phyloP scores from a whole-genome alignment of 225 moss, liverwort and hornwort species.

The Bryoerythrophyllum caledonicum region DNA sequence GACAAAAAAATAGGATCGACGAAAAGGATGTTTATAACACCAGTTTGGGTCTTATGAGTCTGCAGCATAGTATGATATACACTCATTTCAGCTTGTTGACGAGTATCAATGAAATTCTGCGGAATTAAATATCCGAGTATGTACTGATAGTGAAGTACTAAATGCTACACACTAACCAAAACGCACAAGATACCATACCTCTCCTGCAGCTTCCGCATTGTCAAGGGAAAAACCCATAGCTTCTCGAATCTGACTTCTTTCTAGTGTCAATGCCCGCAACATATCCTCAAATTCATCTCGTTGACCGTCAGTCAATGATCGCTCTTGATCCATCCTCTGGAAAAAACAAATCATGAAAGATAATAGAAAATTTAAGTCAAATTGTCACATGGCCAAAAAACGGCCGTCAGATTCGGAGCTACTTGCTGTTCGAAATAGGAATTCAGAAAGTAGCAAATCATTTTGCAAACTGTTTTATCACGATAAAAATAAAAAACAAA shows the following conservation, averaged over 20 bases:
- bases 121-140: background rate
- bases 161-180: conserved; percentile 1
- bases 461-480: background rate
- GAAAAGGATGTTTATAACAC: background rate
- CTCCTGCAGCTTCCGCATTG: conserved; percentile 97
- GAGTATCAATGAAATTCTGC: conserved; percentile 5
- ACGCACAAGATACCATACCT: conserved; percentile 48
- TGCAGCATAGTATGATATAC: conserved; percentile 7
- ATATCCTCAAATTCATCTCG: conserved; percentile 99
- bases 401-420: background rate
- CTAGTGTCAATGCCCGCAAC: conserved; percentile 89
- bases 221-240: conserved; percentile 99
- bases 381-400: conserved; percentile 36
- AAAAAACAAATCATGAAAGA: conserved; percentile 10
- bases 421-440: background rate
- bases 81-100: conserved; percentile 15
- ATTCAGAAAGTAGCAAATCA: conserved; percentile 2
- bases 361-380: conserved; percentile 20
- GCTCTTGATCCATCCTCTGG: conserved; percentile 91
- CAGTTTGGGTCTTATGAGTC: conserved; percentile 4
- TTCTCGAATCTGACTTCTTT: conserved; percentile 97
- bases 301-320: conserved; percentile 89
- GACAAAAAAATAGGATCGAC: background rate
- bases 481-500: background rate
- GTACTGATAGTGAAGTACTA: background rate